Conservation (phyloP, 805 yeast genomes). For the Wickerhamiella shivajii region DNA sequence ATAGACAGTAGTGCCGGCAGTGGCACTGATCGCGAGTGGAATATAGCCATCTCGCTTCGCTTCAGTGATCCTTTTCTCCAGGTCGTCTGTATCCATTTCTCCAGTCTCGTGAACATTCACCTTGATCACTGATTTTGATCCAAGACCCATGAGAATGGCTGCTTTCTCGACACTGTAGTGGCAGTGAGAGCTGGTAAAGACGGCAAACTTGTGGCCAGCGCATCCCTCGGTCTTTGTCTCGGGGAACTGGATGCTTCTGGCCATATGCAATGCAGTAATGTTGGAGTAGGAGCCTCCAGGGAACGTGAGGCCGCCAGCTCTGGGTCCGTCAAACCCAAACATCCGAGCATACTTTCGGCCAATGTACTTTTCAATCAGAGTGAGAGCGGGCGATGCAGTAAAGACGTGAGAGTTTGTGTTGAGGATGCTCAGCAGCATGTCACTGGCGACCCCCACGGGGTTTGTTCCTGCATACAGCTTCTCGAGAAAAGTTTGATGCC, state of each 20-base stretch:
- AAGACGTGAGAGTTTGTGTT: slow-evolving; percentile 78
- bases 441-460: slow-evolving; percentile 69
- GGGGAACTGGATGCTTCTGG: slow-evolving; percentile 51
- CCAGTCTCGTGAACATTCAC: slow-evolving; percentile 45
- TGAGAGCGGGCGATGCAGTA: slow-evolving; percentile 69
- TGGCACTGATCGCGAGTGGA: slow-evolving; percentile 64
- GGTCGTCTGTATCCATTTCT: slow-evolving; percentile 34
- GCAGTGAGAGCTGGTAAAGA: slow-evolving; percentile 56
- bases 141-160: slow-evolving; percentile 62
- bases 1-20: slow-evolving; percentile 82
- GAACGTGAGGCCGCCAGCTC: slow-evolving; percentile 71
- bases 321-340: slow-evolving; percentile 38
- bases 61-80: slow-evolving; percentile 32
- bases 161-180: slow-evolving; percentile 75
- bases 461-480: slow-evolving; percentile 75
- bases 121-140: slow-evolving; percentile 46
- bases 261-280: slow-evolving; percentile 63
- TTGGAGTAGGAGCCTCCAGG: slow-evolving; percentile 85
- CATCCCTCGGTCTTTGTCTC: slow-evolving; percentile 50
- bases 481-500: slow-evolving; percentile 79
- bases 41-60: slow-evolving; percentile 42
- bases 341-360: slow-evolving; percentile 51
- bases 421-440: slow-evolving; percentile 47
- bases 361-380: slow-evolving; percentile 57
- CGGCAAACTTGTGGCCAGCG: slow-evolving; percentile 38